Conservation (phyloP, 1,139 yeast genomes). For the Diutina catenulata region DNA sequence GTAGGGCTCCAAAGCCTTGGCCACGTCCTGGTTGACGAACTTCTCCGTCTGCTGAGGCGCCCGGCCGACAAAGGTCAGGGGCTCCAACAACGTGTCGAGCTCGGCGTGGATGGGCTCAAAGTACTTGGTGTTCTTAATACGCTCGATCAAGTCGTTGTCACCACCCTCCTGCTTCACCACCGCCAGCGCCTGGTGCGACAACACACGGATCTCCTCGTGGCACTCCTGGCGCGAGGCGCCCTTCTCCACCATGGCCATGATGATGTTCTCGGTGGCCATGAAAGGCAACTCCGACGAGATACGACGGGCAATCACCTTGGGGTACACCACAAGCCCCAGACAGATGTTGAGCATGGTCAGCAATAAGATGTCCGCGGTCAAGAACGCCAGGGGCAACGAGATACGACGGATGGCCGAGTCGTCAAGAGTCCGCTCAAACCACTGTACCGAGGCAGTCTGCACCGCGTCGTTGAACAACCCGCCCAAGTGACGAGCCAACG, state of each 20-base stretch:
- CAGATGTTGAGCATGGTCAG: conserved; percentile 86
- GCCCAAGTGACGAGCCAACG: conserved; percentile 90
- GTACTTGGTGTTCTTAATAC: conserved; percentile 69
- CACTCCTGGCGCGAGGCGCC: conserved; percentile 98
- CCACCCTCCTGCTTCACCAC: conserved; percentile 98
- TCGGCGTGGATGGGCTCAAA: conserved; percentile 85
- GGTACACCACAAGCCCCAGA: conserved; percentile 93
- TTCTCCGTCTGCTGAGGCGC: conserved; percentile 98
- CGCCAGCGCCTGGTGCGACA: conserved; percentile 94
- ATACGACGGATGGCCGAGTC: conserved; percentile 98
- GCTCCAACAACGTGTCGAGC: conserved; percentile 71
- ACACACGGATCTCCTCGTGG: conserved; percentile 94
- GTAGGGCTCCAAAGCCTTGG: conserved; percentile 67
- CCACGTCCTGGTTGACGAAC: conserved; percentile 77
- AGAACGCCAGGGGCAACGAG: conserved; percentile 90
- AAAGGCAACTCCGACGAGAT: conserved; percentile 91
- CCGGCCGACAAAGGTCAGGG: conserved; percentile 93
- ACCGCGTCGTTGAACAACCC: conserved; percentile 86
- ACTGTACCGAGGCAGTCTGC: conserved; percentile 95
- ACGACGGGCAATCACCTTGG: conserved; percentile 96
- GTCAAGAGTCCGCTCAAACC: conserved; percentile 98
- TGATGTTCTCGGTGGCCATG: conserved; percentile 98
- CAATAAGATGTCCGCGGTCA: conserved; percentile 88
- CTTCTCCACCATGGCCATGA: conserved; percentile 98
- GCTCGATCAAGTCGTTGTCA: conserved; percentile 90